These are phyloP conservation scores for Ascochyta lentis DNA, from an alignment of 2,329 filamentous ascomycete genomes.

Conservation along the genomic window DNA sequence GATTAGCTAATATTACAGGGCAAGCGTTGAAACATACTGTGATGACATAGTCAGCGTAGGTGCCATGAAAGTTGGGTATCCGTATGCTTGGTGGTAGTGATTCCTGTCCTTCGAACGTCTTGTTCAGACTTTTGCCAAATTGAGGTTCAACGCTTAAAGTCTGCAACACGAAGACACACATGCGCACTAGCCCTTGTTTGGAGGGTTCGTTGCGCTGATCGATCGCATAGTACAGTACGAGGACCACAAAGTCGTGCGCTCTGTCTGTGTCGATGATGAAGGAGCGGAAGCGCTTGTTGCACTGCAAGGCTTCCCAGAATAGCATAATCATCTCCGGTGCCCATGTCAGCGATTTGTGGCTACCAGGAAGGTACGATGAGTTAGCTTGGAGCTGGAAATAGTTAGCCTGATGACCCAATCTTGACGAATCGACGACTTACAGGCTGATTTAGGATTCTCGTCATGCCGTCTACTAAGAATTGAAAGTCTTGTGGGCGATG, in stretches of 20 bases:
- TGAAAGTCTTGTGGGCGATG: conserved; percentile 97
- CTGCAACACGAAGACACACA: conserved; percentile 97
- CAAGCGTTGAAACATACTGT: conserved; percentile 63
- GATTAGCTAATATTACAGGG: conserved; percentile 30
- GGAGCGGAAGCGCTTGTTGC: conserved; percentile 94
- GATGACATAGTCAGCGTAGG: conserved; percentile 92
- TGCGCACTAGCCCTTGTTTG: conserved; percentile 90
- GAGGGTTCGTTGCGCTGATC: conserved; percentile 85
- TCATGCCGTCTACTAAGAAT: conserved; percentile 95
- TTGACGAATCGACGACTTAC: conserved; percentile 42
- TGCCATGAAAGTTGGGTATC: conserved; percentile 83
- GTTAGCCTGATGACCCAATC: conserved; percentile 27
- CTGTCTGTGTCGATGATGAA: conserved; percentile 97
- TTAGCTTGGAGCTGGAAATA: conserved; percentile 74
- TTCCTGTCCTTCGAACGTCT: conserved; percentile 85
- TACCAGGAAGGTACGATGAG: conserved; percentile 84
- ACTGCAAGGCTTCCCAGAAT: conserved; percentile 96
- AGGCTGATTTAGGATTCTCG: conserved; percentile 87
- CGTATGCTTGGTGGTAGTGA: conserved; percentile 82
- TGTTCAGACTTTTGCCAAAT: conserved; percentile 90
- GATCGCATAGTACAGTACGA: conserved; percentile 90
- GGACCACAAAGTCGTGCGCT: conserved; percentile 88
- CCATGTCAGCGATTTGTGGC: conserved; percentile 80
- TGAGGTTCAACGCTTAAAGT: conserved; percentile 91
- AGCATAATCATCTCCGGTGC: conserved; percentile 96